Evolutionary conservation across 495 filamentous ascomycete species (phyloP), one percentile per base, ranked within the genome.

Genomic region (Ramalina peruviana): DNA sequence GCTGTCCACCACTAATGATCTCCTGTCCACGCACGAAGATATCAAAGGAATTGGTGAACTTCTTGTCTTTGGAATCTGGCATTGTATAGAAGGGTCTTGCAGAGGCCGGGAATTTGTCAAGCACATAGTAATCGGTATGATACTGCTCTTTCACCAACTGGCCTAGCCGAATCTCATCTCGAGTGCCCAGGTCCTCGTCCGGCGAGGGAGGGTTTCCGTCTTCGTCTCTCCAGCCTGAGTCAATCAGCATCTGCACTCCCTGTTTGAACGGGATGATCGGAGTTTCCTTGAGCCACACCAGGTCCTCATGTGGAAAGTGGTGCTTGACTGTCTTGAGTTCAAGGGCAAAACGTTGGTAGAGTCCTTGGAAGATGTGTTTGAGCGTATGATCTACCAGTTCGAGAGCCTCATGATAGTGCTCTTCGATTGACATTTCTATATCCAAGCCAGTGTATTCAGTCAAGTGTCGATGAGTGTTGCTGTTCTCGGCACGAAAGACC

Each of bases 391-490:
- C 88, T 12, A 95, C 69, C 43, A 81, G 72, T 40, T 82, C 67
- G 10, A 85, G 68, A 56, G 88, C 86, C 62, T 97, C 90, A 55
- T 83, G 76, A 64, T 95, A 95, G 64, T 88, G 76, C 50, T 93
- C 78, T 46, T 89, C 81, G 58, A 95, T 94, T 12, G 87, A 83
- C 88, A 96, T 95, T 65, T 96, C 90, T 46, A 96, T 58, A 81
- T 97, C 90, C 49, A 97, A 75, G 51, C 90, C 89, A 12, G 86
- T 95, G 65, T 94, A 96, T 62, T 94, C 90, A 3, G 88, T 96
- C 80, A 95, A 81, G 61, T 95, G 90, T 48, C 90, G 76, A 54
- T 93, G 87, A 1, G 90, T 95, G 58, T 94, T 94, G 40, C 81
- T 86, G 67, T 96, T 95, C 70, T 95, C 88, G 2, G 90, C 90